Evolutionary conservation across 257 asterid genomes (phyloP).

Genomic region (Solanum dulcamara): DNA sequence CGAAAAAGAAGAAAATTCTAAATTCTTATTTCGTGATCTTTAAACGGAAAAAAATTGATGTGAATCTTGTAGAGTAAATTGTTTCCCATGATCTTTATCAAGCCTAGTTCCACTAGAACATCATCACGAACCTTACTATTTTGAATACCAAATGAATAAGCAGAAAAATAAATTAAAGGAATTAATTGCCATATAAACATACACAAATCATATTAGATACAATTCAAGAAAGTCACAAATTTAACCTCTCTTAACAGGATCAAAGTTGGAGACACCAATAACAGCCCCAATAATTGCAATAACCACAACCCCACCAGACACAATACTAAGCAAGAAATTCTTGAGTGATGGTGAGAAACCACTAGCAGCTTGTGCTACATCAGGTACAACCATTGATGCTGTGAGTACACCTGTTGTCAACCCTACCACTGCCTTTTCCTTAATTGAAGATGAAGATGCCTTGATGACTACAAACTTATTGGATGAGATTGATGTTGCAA

Average conservation of each 20-base stretch:
- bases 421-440: constrained; percentile 62
- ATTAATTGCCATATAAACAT: background rate
- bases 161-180: background rate
- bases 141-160: background rate
- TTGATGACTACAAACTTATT: constrained; percentile 39
- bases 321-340: constrained; percentile 74
- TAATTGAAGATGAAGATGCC: constrained; percentile 49
- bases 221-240: background rate
- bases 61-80: no score
- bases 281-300: constrained; percentile 51
- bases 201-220: background rate
- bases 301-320: constrained; percentile 68
- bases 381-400: constrained; percentile 60
- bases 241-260: constrained; percentile 76
- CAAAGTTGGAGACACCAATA: constrained; percentile 70
- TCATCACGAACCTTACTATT: background rate
- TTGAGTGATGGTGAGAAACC: constrained; percentile 61
- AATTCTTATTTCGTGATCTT: background rate
- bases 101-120: no score
- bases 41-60: no score
- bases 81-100: no score
- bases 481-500: constrained; percentile 13
- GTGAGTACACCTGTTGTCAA: constrained; percentile 62
- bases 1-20: rapidly evolving
- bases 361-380: constrained; percentile 63